A percentile compares a stretch with the other conserved stretches of the same genome.
These are phyloP conservation scores for Diaporthe eres DNA, from an alignment of 2,329 filamentous ascomycete species.

Conservation along the genomic window DNA sequence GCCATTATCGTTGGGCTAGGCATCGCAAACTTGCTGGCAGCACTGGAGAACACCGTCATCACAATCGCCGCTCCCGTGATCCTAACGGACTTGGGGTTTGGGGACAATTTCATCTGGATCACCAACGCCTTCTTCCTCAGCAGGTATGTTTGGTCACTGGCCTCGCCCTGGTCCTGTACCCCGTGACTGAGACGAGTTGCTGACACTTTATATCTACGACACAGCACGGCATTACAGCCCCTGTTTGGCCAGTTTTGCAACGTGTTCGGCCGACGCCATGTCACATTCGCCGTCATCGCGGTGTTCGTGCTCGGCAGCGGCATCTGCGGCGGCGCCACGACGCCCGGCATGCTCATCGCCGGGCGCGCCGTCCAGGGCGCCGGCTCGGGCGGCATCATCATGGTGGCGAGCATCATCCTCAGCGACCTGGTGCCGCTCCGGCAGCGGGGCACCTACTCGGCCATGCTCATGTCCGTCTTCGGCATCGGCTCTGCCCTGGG, in stretches of 20 bases:
- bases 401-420: constrained; percentile 43
- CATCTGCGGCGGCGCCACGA: constrained; percentile 62
- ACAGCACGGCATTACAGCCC: constrained; percentile 58
- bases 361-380: constrained; percentile 62
- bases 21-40: constrained; percentile 44
- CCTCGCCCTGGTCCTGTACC: no score
- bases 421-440: constrained; percentile 44
- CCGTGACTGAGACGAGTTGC: no score
- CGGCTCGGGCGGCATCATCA: constrained; percentile 51
- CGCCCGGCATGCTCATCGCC: constrained; percentile 61
- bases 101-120: constrained; percentile 48
- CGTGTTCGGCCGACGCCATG: neutral
- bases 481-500: constrained; percentile 45
- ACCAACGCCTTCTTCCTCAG: constrained; percentile 47
- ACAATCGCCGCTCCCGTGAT: constrained; percentile 48
- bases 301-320: constrained; percentile 67
- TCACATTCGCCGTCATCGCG: constrained; percentile 47
- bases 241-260: constrained; percentile 60
- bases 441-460: constrained; percentile 17
- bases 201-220: neutral
- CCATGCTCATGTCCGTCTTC: constrained; percentile 43
- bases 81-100: constrained; percentile 44
- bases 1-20: constrained; percentile 45
- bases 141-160: neutral
- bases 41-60: constrained; percentile 49